These are phyloP conservation scores for Oidium heveae DNA, from an alignment of 2,329 filamentous ascomycete genomes.

Conservation along the genomic window DNA sequence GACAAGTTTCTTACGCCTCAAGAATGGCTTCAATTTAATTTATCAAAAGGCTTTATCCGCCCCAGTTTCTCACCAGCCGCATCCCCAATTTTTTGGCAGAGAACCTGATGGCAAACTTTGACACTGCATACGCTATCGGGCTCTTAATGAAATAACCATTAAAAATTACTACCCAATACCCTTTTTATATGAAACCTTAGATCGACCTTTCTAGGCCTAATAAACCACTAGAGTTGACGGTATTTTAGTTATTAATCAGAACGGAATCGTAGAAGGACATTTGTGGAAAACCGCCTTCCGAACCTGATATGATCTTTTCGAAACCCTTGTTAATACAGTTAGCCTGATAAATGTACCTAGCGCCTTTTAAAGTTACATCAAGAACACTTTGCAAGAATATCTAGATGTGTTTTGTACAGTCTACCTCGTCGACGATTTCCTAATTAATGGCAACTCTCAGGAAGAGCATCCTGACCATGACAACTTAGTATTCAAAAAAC, in stretches of 20 bases:
- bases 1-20: background rate
- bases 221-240: too few species aligned
- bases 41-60: background rate
- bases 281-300: too few species aligned
- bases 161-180: conserved; percentile 1
- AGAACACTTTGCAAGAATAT: background rate
- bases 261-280: too few species aligned
- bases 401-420: background rate
- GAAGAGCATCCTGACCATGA: background rate
- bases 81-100: background rate
- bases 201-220: too few species aligned
- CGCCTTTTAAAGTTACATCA: too few species aligned
- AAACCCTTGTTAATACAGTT: too few species aligned
- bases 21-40: background rate
- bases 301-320: too few species aligned
- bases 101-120: background rate
- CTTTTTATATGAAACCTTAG: background rate
- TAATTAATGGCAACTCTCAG: background rate
- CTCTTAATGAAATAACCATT: conserved; percentile 1
- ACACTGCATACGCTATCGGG: background rate
- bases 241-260: too few species aligned
- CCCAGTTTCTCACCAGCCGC: background rate
- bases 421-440: background rate
- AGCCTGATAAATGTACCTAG: too few species aligned
- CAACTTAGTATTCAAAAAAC: background rate